These are phyloP conservation scores for Mycosphaerella arachidis DNA, from an alignment of 2,329 filamentous ascomycete species.

Conservation along the genomic window DNA sequence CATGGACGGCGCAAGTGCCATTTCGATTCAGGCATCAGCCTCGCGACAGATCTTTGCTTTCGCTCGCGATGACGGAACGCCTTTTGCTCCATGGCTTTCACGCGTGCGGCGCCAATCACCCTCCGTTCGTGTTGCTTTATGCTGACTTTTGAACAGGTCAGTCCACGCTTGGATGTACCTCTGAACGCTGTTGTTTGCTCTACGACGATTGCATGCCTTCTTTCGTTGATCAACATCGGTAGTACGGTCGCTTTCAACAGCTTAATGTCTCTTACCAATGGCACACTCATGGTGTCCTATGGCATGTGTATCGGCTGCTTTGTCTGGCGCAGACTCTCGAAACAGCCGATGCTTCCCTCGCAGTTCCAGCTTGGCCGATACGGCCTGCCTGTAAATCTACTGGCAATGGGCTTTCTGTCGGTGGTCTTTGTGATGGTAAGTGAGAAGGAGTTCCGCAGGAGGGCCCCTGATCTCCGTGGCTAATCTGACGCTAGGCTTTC, in stretches of 20 bases:
- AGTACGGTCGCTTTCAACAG: conserved; percentile 38
- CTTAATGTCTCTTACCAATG: conserved; percentile 35
- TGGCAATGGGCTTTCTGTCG: conserved; percentile 3
- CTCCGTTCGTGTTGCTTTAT: background rate
- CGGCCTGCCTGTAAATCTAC: conserved; percentile 9
- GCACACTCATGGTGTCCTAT: conserved; percentile 14
- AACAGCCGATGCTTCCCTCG: conserved; percentile 15
- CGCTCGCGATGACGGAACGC: conserved; percentile 7
- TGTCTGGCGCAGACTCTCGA: conserved; percentile 9
- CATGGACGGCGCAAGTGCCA: conserved; percentile 19
- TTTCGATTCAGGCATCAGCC: conserved; percentile 23
- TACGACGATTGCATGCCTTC: conserved; percentile 13
- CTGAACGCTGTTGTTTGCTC: conserved; percentile 14
- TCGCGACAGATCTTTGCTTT: conserved; percentile 20
- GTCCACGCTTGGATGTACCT: conserved; percentile 8
- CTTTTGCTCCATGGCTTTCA: conserved; percentile 4
- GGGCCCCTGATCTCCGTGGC: background rate
- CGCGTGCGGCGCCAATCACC: background rate
- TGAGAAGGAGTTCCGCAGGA: background rate
- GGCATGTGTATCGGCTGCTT: conserved; percentile 17
- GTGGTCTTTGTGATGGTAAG: conserved; percentile 12
- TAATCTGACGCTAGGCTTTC: conserved; percentile 3
- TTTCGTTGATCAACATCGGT: conserved; percentile 31
- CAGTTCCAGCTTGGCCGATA: conserved; percentile 10
- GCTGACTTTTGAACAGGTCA: conserved; percentile 8